Evolutionary conservation across 768 basidiomycete species (phyloP).

Genomic region (Termitomyces sp.): DNA sequence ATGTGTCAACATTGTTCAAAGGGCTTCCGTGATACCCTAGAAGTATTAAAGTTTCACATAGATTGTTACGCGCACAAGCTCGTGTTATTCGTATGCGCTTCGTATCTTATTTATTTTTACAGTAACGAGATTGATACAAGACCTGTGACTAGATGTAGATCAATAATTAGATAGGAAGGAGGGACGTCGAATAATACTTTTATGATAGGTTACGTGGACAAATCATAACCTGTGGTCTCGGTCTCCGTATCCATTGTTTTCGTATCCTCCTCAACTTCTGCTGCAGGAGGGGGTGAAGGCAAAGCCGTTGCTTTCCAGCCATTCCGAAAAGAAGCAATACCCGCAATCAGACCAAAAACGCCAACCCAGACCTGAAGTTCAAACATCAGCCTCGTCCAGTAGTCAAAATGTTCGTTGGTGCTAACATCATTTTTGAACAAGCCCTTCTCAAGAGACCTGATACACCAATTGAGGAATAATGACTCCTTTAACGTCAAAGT

Average conservation of each 20-base stretch:
- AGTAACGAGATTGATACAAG: neutral
- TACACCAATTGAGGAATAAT: neutral
- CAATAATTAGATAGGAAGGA: neutral
- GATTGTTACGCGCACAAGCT: no score
- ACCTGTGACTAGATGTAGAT: neutral
- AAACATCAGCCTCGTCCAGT: neutral
- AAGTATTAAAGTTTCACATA: neutral
- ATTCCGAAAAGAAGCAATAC: constrained; percentile 54
- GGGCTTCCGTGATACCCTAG: no score
- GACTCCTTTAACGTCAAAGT: neutral
- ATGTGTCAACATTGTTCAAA: neutral
- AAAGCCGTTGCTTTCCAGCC: constrained; percentile 69
- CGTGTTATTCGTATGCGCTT: no score
- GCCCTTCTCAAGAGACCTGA: constrained; percentile 65
- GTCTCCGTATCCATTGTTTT: constrained; percentile 6
- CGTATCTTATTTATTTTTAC: neutral
- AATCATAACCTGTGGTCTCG: constrained; percentile 19
- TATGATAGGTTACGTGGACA: constrained; percentile 8
- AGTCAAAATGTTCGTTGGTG: neutral
- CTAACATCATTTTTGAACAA: constrained; percentile 60
- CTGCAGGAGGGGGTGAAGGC: constrained; percentile 20
- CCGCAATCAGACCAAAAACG: constrained; percentile 41
- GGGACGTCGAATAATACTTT: neutral
- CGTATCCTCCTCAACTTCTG: constrained; percentile 16
- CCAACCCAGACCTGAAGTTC: constrained; percentile 33